These are phyloP conservation scores for Kwoniella sp. DNA, from an alignment of 768 basidiomycete species.

Conservation along the genomic window DNA sequence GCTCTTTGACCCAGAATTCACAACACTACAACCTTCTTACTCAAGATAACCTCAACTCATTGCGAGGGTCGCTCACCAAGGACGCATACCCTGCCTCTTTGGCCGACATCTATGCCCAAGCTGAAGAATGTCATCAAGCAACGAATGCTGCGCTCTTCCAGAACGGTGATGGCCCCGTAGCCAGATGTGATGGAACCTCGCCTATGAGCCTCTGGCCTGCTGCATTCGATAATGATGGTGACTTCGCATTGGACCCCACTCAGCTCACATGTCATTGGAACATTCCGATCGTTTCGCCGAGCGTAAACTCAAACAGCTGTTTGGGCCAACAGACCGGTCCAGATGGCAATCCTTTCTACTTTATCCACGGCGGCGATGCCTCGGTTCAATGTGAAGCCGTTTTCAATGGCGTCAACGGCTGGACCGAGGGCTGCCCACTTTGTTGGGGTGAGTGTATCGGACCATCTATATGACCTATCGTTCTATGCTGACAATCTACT, in stretches of 20 bases:
- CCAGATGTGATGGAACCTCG: background rate
- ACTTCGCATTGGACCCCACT: background rate
- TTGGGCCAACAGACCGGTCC: background rate
- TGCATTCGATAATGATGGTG: background rate
- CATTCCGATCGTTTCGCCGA: background rate
- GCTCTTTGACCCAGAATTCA: background rate
- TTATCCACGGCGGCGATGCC: background rate
- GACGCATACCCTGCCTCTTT: background rate
- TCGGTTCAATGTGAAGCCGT: background rate
- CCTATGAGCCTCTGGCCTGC: background rate
- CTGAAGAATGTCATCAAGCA: background rate
- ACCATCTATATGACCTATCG: too few relatives aligned
- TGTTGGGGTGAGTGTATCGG: background rate
- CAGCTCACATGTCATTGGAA: background rate
- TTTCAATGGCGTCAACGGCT: background rate
- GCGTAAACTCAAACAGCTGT: background rate
- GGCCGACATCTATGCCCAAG: constrained; percentile 1
- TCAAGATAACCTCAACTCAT: background rate
- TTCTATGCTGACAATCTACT: too few relatives aligned
- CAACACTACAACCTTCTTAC: background rate
- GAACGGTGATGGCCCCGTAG: background rate
- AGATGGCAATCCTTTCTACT: background rate
- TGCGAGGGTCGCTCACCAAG: background rate
- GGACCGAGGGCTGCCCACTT: background rate
- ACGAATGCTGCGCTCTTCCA: background rate